phyloP scores from a whole-genome alignment of 2,329 filamentous ascomycete genomes.

The Dothidotthia symphoricarpi region DNA sequence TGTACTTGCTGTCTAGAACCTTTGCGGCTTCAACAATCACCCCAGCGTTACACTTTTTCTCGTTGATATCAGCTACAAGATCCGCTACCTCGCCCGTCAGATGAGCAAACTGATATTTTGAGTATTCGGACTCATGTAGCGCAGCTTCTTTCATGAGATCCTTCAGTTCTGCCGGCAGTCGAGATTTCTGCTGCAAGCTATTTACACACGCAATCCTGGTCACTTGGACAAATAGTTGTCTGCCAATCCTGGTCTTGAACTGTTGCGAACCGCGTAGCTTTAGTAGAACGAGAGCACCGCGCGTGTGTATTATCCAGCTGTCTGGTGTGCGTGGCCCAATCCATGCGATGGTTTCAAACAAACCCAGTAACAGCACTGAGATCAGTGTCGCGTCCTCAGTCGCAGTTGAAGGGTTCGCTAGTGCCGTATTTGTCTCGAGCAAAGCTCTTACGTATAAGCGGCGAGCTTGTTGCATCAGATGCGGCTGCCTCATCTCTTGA shows the following conservation, averaged over 20 bases:
- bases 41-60: constrained; percentile 1
- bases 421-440: constrained; percentile 8
- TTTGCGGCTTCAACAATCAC: constrained; percentile 4
- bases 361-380: constrained; percentile 14
- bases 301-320: constrained; percentile 17
- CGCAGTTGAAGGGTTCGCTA: constrained; percentile 6
- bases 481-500: constrained; percentile 4
- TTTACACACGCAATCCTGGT: constrained; percentile 11
- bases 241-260: constrained; percentile 10
- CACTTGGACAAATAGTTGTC: constrained; percentile 17
- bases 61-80: constrained; percentile 4
- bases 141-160: constrained; percentile 5
- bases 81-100: constrained; percentile 5
- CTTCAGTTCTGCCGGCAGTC: constrained; percentile 6
- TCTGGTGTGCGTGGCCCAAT: constrained; percentile 5
- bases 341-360: constrained; percentile 18
- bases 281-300: constrained; percentile 16
- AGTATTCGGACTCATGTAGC: constrained; percentile 1
- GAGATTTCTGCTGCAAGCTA: constrained; percentile 7
- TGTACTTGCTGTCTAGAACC: constrained; percentile 6
- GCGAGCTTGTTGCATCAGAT: constrained; percentile 9
- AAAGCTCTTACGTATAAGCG: constrained; percentile 9
- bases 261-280: constrained; percentile 11
- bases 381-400: constrained; percentile 11
- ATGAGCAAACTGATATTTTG: constrained; percentile 4